Base-by-base conservation (phyloP, 495 filamentous ascomycete genomes). In the Aspergillus diversus region DNA sequence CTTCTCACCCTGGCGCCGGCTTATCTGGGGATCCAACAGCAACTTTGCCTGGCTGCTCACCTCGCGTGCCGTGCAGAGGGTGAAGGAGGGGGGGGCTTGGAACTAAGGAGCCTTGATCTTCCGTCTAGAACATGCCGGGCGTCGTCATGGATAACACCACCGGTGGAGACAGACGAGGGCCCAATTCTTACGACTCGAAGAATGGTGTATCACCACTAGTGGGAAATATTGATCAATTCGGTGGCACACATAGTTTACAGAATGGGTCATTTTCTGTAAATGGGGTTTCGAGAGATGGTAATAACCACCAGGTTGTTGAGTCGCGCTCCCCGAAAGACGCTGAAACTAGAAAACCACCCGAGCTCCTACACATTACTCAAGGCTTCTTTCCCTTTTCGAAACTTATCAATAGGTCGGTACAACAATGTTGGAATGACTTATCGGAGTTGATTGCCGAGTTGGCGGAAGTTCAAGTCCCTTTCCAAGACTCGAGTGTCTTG, bases 341-440 rank as follows among this genome's bases (percentile, higher is more conserved):
- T 43, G 57, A 34, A 33, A 43, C 55, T 4, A 58, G 16, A 31
- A 50, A 59, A 5, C 88, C 89, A 0, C 91, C 92, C 37, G 89
- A 94, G 68, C 85, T 98, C 17, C 77, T 82, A 52, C 92, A 96
- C 64, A 90, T 97, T 60, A 90, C 90, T 0, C 76, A 87, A 59
- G 86, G 87, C 33, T 96, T 90, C 64, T 78, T 91, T 32, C 87
- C 90, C 5, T 78, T 97, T 33, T 82, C 84, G 15, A 81, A 80
- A 42, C 76, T 99, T 27, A 80, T 97, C 50, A 82, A 83, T 55
- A 86, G 95, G 59, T 83, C 94, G 12, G 88, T 88, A 33, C 92
- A 97, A 71, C 87, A 91, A 73, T 91, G 90, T 48, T 93, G 89
- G 75, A 90, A 89, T 60, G 86, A 87, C 57, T 81, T 98, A 7